Evolutionary conservation across 805 yeast species (phyloP).

Genomic region (Pichia exigua): DNA sequence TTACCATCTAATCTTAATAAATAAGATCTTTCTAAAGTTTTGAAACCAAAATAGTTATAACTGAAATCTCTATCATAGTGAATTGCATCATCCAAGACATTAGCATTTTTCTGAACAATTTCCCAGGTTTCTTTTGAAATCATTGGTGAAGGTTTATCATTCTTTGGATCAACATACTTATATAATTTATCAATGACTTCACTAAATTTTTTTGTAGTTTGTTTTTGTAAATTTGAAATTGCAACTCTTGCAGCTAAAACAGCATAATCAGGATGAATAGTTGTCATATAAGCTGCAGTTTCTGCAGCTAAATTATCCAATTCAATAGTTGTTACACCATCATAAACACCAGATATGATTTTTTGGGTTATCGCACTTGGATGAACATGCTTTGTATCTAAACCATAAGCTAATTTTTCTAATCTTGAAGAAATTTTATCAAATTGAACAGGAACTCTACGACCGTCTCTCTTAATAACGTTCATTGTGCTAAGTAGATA

Average conservation of each 20-base stretch:
- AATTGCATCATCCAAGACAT: constrained; percentile 64
- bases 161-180: constrained; percentile 74
- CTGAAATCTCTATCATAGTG: constrained; percentile 60
- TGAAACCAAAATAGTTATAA: constrained; percentile 54
- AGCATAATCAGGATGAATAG: constrained; percentile 97
- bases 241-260: constrained; percentile 93
- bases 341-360: constrained; percentile 92
- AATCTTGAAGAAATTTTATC: constrained; percentile 96
- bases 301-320: constrained; percentile 80
- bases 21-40: constrained; percentile 53
- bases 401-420: constrained; percentile 88
- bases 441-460: constrained; percentile 87
- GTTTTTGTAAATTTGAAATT: constrained; percentile 88
- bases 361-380: constrained; percentile 94
- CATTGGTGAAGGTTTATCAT: constrained; percentile 58
- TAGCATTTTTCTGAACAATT: constrained; percentile 55
- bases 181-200: constrained; percentile 68
- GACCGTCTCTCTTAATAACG: constrained; percentile 89
- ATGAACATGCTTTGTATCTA: constrained; percentile 86
- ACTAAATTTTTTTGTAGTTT: constrained; percentile 80
- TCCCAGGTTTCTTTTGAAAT: constrained; percentile 59
- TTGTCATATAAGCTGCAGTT: constrained; percentile 96
- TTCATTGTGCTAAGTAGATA: constrained; percentile 43
- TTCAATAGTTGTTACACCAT: constrained; percentile 93
- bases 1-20: constrained; percentile 46